Conservation (phyloP, 2,329 filamentous ascomycete genomes). For the Pestalotiopsis sp. region DNA sequence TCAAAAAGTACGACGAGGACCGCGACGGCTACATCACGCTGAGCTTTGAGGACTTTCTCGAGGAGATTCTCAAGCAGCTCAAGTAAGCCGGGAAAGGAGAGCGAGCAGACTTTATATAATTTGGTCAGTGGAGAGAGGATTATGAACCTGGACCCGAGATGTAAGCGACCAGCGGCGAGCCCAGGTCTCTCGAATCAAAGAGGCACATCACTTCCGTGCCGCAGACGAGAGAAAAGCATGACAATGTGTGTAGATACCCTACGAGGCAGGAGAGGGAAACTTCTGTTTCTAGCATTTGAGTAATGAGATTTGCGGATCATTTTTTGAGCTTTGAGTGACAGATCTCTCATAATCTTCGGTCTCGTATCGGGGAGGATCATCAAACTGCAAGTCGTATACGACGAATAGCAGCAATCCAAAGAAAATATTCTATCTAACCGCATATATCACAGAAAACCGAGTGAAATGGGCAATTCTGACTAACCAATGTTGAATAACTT, state of each 20-base stretch:
- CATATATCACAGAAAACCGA: no score
- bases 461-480: no score
- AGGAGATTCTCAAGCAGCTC: constrained; percentile 65
- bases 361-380: background rate
- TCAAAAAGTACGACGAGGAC: constrained; percentile 98
- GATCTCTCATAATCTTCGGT: background rate
- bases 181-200: background rate
- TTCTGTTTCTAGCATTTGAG: constrained; percentile 3
- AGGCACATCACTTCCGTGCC: background rate
- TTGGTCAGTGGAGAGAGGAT: background rate
- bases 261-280: background rate
- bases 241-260: constrained; percentile 6
- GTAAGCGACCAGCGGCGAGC: background rate
- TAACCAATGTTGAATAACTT: no score
- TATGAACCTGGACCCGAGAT: background rate
- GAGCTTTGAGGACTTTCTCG: constrained; percentile 80
- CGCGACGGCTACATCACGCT: constrained; percentile 89
- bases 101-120: background rate
- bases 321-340: background rate
- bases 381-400: no score
- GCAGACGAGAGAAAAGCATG: background rate
- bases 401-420: no score
- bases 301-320: background rate
- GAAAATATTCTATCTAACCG: no score
- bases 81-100: constrained; percentile 36